Base-by-base conservation (phyloP, 805 yeast genomes). In the Yarrowia yakushimensis region DNA sequence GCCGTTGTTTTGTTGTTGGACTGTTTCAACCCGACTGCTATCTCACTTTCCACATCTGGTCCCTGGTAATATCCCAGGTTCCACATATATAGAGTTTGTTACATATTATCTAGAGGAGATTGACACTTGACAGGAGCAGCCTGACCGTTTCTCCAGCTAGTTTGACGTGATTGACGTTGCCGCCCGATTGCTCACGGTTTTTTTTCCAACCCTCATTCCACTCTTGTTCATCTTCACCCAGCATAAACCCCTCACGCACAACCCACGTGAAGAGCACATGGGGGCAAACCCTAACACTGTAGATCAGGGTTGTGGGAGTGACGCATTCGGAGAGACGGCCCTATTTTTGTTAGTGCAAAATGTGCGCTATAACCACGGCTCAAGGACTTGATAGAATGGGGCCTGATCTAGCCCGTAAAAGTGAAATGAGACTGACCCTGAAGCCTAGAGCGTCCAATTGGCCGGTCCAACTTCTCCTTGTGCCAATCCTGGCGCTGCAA, bases 201-300 rank as follows among this genome's bases (percentile, higher is more conserved):
- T 2, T 28, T 28, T 7, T 10, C 31, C 10, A 6, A 6, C 31
- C 12, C 31, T 28, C 31, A 28, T 28, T 28, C 31, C 31, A 28
- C 31, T 28, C 31, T 28, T 25, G 12, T 28, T 7, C 10, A 28
- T 28, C 31, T 7, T 10, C 31, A 10, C 31, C 8, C 31, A 28
- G 31, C 3, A 10, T 28, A 27, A 45, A 28, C 25, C 34, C 52
- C 34, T 28, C 52, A 45, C 34, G 52, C 52, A 45, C 30, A 18
- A 15, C 55, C 55, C 55, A 48, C 55, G 55, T 48, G 55, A 31
- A 48, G 54, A 46, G 33, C 27, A 46, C 54, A 46, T 46, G 54
- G 54, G 39, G 54, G 28, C 39, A 22, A 48, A 48, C 30, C 20
- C 55, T 48, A 48, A 48, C 55, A 39, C 55, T 39, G 55, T 30